Percentiles rank a stretch among this genome's conserved stretches.
These are phyloP conservation scores for Davidsoniella neocaledoniae DNA, from an alignment of 2,329 filamentous ascomycete genomes.

Conservation along the genomic window DNA sequence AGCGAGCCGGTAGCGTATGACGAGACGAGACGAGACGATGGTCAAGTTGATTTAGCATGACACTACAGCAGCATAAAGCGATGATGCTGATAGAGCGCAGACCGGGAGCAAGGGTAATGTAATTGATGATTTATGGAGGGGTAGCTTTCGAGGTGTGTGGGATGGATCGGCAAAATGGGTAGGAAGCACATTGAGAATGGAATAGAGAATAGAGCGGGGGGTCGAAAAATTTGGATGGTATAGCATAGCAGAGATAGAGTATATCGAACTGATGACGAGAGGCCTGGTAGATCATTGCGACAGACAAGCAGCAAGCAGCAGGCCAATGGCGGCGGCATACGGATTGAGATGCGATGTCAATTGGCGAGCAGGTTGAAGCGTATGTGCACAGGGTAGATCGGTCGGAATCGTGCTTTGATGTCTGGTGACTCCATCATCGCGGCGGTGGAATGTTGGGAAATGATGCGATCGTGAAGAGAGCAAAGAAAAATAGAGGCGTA, in stretches of 20 bases:
- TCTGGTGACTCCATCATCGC: conserved; percentile 6
- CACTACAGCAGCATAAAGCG: no score
- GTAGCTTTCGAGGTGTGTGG: conserved; percentile 8
- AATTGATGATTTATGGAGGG: conserved; percentile 9
- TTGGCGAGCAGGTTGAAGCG: not conserved
- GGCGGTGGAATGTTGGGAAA: conserved; percentile 3
- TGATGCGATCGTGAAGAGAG: conserved; percentile 5
- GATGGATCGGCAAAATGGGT: conserved; percentile 11
- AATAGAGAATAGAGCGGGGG: conserved; percentile 11
- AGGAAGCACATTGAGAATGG: conserved; percentile 10
- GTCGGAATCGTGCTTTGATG: not conserved
- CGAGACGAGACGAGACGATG: no score
- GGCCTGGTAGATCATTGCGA: not conserved
- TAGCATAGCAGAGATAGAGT: not conserved
- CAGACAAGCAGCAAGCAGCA: not conserved
- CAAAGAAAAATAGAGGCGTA: not conserved
- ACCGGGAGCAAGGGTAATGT: conserved; percentile 8
- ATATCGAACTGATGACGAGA: not conserved
- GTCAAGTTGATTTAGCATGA: no score
- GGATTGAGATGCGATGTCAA: not conserved
- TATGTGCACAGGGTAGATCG: not conserved
- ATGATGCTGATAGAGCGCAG: conserved; percentile 1
- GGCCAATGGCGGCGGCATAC: not conserved
- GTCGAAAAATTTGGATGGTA: conserved; percentile 11
- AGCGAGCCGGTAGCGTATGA: no score